Evolutionary conservation across 2,329 filamentous ascomycete species (phyloP).

Genomic region (Fusarium keratoplasticum): DNA sequence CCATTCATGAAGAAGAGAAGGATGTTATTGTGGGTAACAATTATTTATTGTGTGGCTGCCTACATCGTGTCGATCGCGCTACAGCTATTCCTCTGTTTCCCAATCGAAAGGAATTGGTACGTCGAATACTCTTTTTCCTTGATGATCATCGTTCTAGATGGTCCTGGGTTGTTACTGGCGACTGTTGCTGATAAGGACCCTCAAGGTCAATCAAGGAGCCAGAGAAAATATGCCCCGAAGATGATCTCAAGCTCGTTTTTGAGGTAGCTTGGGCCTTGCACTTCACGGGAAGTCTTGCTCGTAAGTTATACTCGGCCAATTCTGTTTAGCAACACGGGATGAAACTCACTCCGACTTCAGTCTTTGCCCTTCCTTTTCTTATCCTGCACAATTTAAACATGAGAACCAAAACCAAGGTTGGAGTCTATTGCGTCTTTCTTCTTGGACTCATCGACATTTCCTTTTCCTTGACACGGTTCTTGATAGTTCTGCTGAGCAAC

Average conservation of each 20-base stretch:
- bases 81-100: conserved; percentile 2
- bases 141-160: too few relatives aligned
- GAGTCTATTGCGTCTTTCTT: conserved; percentile 15
- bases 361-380: conserved; percentile 5
- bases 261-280: conserved; percentile 9
- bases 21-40: neutral
- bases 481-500: neutral
- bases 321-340: neutral
- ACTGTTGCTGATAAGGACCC: too few relatives aligned
- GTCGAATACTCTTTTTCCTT: too few relatives aligned
- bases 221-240: neutral
- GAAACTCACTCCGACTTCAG: neutral
- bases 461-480: conserved; percentile 19
- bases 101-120: conserved; percentile 12
- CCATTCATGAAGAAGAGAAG: conserved; percentile 9
- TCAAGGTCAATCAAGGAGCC: neutral
- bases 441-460: conserved; percentile 25
- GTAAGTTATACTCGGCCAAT: neutral
- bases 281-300: neutral
- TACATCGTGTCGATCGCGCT: neutral
- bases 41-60: neutral
- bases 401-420: neutral
- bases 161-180: too few relatives aligned
- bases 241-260: neutral
- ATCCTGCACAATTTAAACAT: conserved; percentile 8